Evolutionary conservation across 352 stramenopile species (phyloP), one percentile per base, ranked within the genome.

Genomic region (Thalassiosira hispida): DNA sequence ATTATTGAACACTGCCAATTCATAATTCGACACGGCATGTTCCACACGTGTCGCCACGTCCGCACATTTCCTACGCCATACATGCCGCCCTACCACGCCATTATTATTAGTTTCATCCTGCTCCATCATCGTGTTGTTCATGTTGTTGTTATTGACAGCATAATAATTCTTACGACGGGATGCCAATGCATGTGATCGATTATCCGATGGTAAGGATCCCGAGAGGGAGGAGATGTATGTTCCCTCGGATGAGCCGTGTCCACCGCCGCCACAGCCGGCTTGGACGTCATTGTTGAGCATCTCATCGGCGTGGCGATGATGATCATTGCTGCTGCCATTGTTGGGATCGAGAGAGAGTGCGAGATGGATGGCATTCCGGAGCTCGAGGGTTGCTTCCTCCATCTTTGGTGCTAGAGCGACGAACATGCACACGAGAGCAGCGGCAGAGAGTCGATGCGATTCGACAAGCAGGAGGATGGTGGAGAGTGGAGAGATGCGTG

Each of bases 221-320:
- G 73, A 81, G 16, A 81, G 73, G 18, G 73, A 81, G n/a, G 73
- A 77, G 25, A 73, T 65, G 40, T 75, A 63, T 0, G 59, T 63
- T 16, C 38, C 35, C 14, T 71, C 38, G 20, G 66, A 82, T 5
- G 63, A 82, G n/a, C 33, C 51, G 9, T 16, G 2, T 42, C 46
- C 29, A 2, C 11, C 47, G 18, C 33, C 16, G 35, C 0, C 16
- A 25, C 0, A 22, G 12, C 42, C 14, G 1, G 55, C 14, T 23
- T 23, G 12, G 31, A 47, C 38, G 18, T 68, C 23, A 35, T 76
- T 60, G 33, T 42, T 49, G 20, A 52, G 42, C 29, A 72, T n/a
- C 16, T 72, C 46, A 29, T 72, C n/a, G n/a, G n/a, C 46, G 33
- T 53, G 16, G 16, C 31, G 49, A 59, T 51, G 1, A 14, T 51